Evolutionary conservation across 208 protist genomes (phyloP).

Genomic region (Leishmania tropica): DNA sequence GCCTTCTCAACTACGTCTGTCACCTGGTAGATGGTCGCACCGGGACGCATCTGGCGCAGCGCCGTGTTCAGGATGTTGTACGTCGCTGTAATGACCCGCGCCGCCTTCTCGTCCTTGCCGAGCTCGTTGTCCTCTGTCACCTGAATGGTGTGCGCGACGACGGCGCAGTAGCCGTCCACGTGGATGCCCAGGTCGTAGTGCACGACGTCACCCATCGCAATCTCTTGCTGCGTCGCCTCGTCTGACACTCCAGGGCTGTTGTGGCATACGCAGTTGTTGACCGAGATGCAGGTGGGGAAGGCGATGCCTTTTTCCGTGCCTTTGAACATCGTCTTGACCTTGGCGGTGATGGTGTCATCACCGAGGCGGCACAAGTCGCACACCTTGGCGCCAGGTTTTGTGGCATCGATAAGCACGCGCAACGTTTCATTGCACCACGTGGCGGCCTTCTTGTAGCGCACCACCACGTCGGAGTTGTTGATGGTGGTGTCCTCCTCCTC

Average conservation of each 20-base stretch:
- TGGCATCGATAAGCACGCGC: slow-evolving; percentile 80
- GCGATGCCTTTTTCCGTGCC: slow-evolving; percentile 97
- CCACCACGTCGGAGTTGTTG: slow-evolving; percentile 95
- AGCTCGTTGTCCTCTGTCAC: slow-evolving; percentile 85
- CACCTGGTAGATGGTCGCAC: slow-evolving; percentile 89
- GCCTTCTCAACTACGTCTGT: slow-evolving; percentile 96
- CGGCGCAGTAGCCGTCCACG: slow-evolving; percentile 97
- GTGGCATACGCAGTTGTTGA: slow-evolving; percentile 98
- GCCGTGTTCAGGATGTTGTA: slow-evolving; percentile 95
- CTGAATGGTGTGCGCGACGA: slow-evolving; percentile 97
- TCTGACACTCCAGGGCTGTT: slow-evolving; percentile 95
- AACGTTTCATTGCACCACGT: slow-evolving; percentile 96
- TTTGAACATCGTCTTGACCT: slow-evolving; percentile 93
- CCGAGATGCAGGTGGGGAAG: slow-evolving; percentile 99
- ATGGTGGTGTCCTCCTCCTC: slow-evolving; percentile 94
- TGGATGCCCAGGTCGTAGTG: slow-evolving; percentile 99
- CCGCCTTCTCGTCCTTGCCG: slow-evolving; percentile 83
- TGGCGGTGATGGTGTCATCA: slow-evolving; percentile 85
- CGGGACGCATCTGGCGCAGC: slow-evolving; percentile 88
- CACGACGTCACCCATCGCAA: slow-evolving; percentile 95
- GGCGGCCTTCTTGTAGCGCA: slow-evolving; percentile 97
- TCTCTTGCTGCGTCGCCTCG: slow-evolving; percentile 71
- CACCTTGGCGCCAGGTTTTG: slow-evolving; percentile 89
- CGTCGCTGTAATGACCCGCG: slow-evolving; percentile 95
- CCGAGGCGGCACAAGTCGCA: slow-evolving; percentile 86